Percentiles rank a stretch among this genome's conserved stretches.
These are phyloP conservation scores for Pyropia yezoensis DNA, from an alignment of 23 red algal species.

Conservation along the genomic window DNA sequence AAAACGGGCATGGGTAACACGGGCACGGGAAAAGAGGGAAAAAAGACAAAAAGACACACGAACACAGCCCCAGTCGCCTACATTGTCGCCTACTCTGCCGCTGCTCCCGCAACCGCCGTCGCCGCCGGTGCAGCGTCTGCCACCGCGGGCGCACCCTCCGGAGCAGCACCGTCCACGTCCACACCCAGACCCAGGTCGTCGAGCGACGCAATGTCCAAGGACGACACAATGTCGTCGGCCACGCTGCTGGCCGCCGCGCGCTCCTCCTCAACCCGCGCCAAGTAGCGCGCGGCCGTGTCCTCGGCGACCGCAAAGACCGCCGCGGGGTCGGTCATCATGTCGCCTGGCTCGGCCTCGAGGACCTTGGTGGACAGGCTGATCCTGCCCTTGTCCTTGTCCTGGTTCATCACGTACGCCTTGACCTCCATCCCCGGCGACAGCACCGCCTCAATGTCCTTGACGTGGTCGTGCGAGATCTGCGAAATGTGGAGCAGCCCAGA, in stretches of 20 bases:
- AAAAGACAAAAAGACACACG: too few species aligned
- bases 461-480: slow-evolving; percentile 96
- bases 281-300: slow-evolving; percentile 72
- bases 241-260: slow-evolving; percentile 59
- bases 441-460: slow-evolving; percentile 56
- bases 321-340: slow-evolving; percentile 73
- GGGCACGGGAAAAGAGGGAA: too few species aligned
- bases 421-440: slow-evolving; percentile 43
- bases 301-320: slow-evolving; percentile 82
- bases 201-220: slow-evolving; percentile 82
- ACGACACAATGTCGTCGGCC: slow-evolving; percentile 93
- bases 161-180: too few species aligned
- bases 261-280: slow-evolving; percentile 76
- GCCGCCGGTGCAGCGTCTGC: too few species aligned
- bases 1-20: too few species aligned
- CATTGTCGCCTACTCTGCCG: too few species aligned
- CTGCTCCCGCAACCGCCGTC: too few species aligned
- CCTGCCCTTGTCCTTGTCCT: slow-evolving; percentile 92
- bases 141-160: too few species aligned
- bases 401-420: slow-evolving; percentile 86
- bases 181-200: slow-evolving; percentile 28
- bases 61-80: too few species aligned
- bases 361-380: slow-evolving; percentile 91
- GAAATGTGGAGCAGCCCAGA: slow-evolving; percentile 92
- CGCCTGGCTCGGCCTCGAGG: slow-evolving; percentile 90